These are phyloP conservation scores for Gossypium davidsonii DNA, from an alignment of 441 rosid species.

Conservation along the genomic window DNA sequence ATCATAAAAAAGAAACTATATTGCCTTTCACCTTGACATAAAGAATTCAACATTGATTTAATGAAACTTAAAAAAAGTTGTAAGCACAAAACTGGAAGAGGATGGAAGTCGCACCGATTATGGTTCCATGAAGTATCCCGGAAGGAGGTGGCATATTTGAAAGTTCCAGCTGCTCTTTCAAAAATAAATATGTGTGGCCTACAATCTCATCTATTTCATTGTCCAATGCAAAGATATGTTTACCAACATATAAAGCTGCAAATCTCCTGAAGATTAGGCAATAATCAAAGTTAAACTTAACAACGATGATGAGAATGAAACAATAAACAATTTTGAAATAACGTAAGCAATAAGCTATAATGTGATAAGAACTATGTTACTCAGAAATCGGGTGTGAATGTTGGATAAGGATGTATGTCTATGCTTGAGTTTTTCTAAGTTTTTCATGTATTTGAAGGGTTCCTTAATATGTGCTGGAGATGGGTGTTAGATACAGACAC, in stretches of 20 bases:
- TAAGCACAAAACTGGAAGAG: neutral
- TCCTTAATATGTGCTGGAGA: neutral
- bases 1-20: neutral
- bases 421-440: too few species aligned
- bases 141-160: conserved; percentile 50
- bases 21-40: neutral
- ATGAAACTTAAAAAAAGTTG: neutral
- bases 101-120: conserved; percentile 51
- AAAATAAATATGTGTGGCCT: conserved; percentile 72
- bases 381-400: neutral
- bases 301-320: neutral
- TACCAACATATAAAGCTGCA: conserved; percentile 56
- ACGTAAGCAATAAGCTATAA: neutral
- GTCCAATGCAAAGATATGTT: conserved; percentile 46
- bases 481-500: neutral
- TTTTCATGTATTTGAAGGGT: neutral
- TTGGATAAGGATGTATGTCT: neutral
- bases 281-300: neutral
- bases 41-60: neutral
- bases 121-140: conserved; percentile 69
- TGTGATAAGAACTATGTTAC: neutral
- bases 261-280: conserved; percentile 51
- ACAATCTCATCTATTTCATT: conserved; percentile 64
- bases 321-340: neutral
- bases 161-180: conserved; percentile 78